Percentiles rank a stretch among this genome's conserved stretches.
phyloP scores from a whole-genome alignment of 768 basidiomycete species.

The Fomitopsis serialis region DNA sequence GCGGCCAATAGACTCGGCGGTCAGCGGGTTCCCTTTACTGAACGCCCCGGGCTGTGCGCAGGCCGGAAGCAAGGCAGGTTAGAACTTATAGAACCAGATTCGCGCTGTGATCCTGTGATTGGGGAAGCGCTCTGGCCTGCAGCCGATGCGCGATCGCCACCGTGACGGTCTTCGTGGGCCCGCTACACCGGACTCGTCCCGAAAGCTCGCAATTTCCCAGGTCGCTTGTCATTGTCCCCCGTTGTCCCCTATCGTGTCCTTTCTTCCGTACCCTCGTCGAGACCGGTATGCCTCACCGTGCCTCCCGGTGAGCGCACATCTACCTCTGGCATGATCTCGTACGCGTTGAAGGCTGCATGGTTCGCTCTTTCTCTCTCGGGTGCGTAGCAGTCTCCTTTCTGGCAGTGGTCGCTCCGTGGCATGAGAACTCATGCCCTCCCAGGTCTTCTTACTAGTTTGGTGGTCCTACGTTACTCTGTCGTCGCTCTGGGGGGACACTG shows the following conservation, averaged over 20 bases:
- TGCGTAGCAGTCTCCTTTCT: conserved; percentile 17
- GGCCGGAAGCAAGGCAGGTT: too few relatives aligned
- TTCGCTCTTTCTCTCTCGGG: conserved; percentile 52
- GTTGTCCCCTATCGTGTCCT: not conserved
- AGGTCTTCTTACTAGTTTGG: conserved; percentile 51
- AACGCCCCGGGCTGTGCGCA: too few relatives aligned
- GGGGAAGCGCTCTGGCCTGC: too few relatives aligned
- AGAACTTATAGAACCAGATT: too few relatives aligned
- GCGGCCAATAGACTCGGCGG: too few relatives aligned
- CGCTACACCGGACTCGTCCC: too few relatives aligned
- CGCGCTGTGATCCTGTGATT: too few relatives aligned
- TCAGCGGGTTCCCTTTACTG: too few relatives aligned
- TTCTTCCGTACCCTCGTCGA: not conserved
- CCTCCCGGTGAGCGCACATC: conserved; percentile 1
- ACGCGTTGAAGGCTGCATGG: conserved; percentile 52
- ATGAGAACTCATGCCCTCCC: not conserved
- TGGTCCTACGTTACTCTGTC: conserved; percentile 41
- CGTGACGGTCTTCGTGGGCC: too few relatives aligned
- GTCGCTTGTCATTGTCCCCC: not conserved
- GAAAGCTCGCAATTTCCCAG: not conserved
- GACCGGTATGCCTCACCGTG: not conserved
- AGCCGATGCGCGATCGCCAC: too few relatives aligned
- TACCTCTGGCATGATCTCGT: conserved; percentile 42
- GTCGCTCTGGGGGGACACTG: conserved; percentile 39
- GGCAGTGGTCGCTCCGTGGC: not conserved